Evolutionary conservation across 495 filamentous ascomycete genomes (phyloP), one percentile per base, ranked within the genome.

Genomic region (Parmelia sp.): DNA sequence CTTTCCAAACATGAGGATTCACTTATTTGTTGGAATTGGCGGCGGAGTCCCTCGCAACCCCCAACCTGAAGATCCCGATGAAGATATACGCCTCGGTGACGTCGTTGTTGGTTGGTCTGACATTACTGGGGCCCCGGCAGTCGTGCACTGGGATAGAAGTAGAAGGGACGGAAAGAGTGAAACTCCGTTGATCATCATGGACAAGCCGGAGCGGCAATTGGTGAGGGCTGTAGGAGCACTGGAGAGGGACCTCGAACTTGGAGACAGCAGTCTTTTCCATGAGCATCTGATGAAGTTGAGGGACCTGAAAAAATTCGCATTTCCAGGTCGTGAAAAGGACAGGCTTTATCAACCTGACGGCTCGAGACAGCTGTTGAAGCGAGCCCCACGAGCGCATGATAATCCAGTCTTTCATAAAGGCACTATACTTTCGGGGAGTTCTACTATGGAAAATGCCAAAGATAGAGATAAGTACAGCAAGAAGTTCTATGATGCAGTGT

Each of bases 1-100:
- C 33, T 81, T 81, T 64, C 68, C 68, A 25, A 62, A 71, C 29
- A 69, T 81, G 58, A 66, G 61, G 61, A 71, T 75, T 33, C 70
- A 74, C 17, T 66, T 81, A 2, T 71, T 80, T 70, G 75, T 81
- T 2, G 78, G 79, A 3, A 80, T 81, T 56, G 74, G 78, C 17
- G 76, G 78, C 25, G 78, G 77, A 9, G 69, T 78, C 21, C 73
- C 74, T 15, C 25, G 33, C 0, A 67, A 60, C 58, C 55, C 39
- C 21, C 36, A 61, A n/a, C 29, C 45, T 4, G 8, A 17, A 17
- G 45, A 62, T 55, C 60, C 60, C 12, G 21, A 70, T 23, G 64
- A 71, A 57, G 71, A 78, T 64, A 74, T 82, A 10, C 73, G 74
- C 12, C 74, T 82, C 8, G 79, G 79, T 21, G 79, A 80, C 63